Base-by-base conservation (phyloP, 202 grass and related monocot species). In the Eragrostis tef region DNA sequence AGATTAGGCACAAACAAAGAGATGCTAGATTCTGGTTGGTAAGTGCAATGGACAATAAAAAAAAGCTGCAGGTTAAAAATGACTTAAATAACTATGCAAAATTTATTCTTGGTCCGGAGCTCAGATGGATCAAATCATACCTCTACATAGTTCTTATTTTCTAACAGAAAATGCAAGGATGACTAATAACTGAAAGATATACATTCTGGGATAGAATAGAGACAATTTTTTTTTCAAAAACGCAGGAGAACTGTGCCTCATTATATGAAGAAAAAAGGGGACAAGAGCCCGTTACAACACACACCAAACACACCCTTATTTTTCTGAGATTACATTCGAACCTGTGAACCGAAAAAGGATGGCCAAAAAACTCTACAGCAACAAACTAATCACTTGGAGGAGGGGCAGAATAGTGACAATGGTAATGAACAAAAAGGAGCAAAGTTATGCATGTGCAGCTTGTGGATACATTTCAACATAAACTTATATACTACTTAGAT, bases 1-100 rank as follows among this genome's bases (percentile, higher is more conserved):
- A 69, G 48, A 64, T 64, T 78, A 52, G 57, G n/a, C 34, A 58
- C 47, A 69, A 87, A 75, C 46, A n/a, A 69, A 62, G 27, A 36
- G 41, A 60, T 75, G 56, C 62, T 64, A 39, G 34, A 39, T 39
- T 39, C 21, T 57, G 54, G 9, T 41, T 16, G 70, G 19, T 12
- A 77, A 71, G 3, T 13, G 44, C 3, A 42, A 70, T 44, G n/a
- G 29, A 31, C 61, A 81, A n/a, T 2, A 5, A 39, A 39, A 39
- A 72, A 73, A 69, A n/a, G n/a, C 16, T 17, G 3, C 49, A 81
- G 48, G 72, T 25, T 34, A 42, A 64, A 3, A 77, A 5, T 9
- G 25, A 27, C n/a, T 74, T 17, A 43, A 49, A 45, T 42, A 17
- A 43, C n/a, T 44, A 43, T 17, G 75, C 45, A 43, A 47, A 75